Evolutionary conservation across 1,139 yeast genomes (phyloP), one percentile per base, ranked within the genome.

Genomic region (Chernovozyma sophiae-reginae): DNA sequence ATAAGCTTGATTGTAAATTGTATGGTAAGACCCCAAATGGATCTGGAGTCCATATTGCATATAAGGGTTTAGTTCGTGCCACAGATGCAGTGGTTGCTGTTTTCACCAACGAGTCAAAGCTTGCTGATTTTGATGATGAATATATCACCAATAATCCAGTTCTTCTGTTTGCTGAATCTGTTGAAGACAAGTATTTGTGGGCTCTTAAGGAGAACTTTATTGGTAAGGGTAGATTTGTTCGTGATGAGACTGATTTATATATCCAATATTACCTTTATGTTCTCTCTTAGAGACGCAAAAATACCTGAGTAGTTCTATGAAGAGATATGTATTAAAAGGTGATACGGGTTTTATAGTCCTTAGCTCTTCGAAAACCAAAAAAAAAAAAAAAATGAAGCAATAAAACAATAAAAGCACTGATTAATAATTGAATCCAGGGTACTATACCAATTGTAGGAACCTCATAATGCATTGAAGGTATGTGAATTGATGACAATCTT

Each of bases 211-310:
- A 68, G 46, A 70, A 63, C 41, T 60, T 76, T 35, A 32, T 74
- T 29, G 82, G 80, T 27, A 72, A 68, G 51, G 82, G 83, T 28
- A 64, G 80, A 44, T 76, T 77, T 46, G 51, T 70, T 29, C 67
- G 78, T 52, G 72, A 66, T 41, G 56, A 52, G 1, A 48, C 58
- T 7, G 45, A 30, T 1, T 49, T 73, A 36, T 62, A 58, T 44
- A 80, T 77, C 30, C 81, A 77, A 55, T 77, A 77, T 58, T 63
- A 60, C 43, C 56, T 74, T 40, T 73, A 72, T 47, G 62, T 60
- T 16, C 40, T 62, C n/a, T n/a, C n/a, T n/a, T n/a, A n/a, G n/a
- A n/a, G n/a, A n/a, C n/a, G n/a, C n/a, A n/a, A n/a, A n/a, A n/a
- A n/a, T n/a, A n/a, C n/a, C n/a, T n/a, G n/a, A n/a, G n/a, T n/a